Evolutionary conservation across 345 rosid genomes (phyloP).

Genomic region (Kernera saxatilis): DNA sequence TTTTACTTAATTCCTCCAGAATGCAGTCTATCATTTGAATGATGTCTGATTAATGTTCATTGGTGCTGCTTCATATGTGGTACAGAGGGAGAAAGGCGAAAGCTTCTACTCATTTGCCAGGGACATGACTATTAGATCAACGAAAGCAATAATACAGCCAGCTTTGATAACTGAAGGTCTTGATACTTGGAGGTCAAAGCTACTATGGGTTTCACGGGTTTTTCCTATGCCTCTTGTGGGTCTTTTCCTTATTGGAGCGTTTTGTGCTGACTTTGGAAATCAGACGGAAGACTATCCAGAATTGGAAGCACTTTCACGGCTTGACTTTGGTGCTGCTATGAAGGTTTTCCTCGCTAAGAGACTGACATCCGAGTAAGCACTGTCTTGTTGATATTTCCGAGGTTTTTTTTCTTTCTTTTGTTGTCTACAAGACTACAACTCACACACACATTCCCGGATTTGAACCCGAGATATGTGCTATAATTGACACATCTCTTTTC

Average conservation of each 20-base stretch:
- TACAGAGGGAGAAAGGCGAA: slow-evolving; percentile 81
- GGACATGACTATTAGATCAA: slow-evolving; percentile 81
- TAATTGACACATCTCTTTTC: neutral
- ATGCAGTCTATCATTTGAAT: neutral
- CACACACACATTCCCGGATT: neutral
- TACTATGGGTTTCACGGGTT: slow-evolving; percentile 89
- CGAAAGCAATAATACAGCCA: slow-evolving; percentile 71
- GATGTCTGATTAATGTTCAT: neutral
- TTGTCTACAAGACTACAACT: neutral
- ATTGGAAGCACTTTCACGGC: slow-evolving; percentile 75
- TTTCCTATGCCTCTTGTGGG: slow-evolving; percentile 99
- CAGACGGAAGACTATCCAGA: slow-evolving; percentile 69
- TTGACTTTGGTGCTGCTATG: slow-evolving; percentile 85
- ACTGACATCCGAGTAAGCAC: slow-evolving; percentile 80
- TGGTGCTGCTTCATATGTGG: slow-evolving; percentile 16
- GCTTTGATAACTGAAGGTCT: slow-evolving; percentile 56
- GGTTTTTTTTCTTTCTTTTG: neutral
- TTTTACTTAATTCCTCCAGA: neutral
- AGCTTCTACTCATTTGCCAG: slow-evolving; percentile 82
- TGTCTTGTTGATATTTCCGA: neutral
- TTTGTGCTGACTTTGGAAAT: slow-evolving; percentile 57
- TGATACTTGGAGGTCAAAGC: slow-evolving; percentile 84
- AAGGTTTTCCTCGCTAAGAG: slow-evolving; percentile 84
- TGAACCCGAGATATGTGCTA: neutral
- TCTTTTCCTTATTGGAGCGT: slow-evolving; percentile 68